Percentiles rank a stretch among this genome's conserved stretches.
Evolutionary conservation across 75 land plant genomes (phyloP).

Genomic region (Isoetes taiwanensis): DNA sequence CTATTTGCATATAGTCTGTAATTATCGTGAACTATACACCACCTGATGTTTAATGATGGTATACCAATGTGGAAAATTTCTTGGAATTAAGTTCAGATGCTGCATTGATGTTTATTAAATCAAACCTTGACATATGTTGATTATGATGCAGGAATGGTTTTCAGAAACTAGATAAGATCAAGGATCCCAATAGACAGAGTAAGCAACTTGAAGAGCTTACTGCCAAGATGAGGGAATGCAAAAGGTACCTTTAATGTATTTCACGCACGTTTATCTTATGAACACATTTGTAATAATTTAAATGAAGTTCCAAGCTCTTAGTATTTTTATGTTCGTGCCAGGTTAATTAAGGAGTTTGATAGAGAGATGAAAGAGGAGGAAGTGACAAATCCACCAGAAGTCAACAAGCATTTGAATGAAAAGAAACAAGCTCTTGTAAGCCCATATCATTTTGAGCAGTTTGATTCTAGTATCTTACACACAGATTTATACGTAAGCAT

Average conservation of each 20-base stretch:
- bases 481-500: background rate
- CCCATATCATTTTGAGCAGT: background rate
- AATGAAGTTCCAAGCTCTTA: background rate
- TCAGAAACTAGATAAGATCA: slow-evolving; percentile 78
- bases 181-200: slow-evolving; percentile 60
- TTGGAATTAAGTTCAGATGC: background rate
- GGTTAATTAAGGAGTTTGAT: slow-evolving; percentile 90
- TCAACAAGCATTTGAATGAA: slow-evolving; percentile 66
- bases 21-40: background rate
- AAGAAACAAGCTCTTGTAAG: slow-evolving; percentile 80
- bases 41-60: background rate
- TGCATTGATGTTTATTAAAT: background rate
- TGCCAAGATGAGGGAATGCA: slow-evolving; percentile 83
- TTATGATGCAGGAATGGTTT: slow-evolving; percentile 57
- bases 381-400: slow-evolving; percentile 45
- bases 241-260: slow-evolving; percentile 32
- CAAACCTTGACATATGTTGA: background rate
- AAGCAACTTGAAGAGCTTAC: slow-evolving; percentile 91
- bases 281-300: background rate
- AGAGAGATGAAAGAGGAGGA: slow-evolving; percentile 78
- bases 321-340: slow-evolving; percentile 23
- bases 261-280: background rate
- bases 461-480: background rate
- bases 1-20: background rate
- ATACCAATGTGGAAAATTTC: background rate